phyloP scores from a whole-genome alignment of 2,329 filamentous ascomycete genomes.

The Cytospora piceae region DNA sequence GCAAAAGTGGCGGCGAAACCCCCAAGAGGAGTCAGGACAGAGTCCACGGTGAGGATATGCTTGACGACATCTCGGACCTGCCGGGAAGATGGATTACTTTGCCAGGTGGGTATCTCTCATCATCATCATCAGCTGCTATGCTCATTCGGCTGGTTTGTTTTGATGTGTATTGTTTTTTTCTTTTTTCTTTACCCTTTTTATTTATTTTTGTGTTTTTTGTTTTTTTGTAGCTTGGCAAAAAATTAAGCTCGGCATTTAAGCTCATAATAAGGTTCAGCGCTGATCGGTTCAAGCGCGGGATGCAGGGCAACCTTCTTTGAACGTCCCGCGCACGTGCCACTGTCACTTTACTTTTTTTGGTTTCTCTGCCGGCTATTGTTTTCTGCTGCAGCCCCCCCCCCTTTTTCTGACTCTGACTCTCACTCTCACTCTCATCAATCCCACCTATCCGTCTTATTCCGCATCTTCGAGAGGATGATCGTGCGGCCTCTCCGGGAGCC shows the following conservation, averaged over 20 bases:
- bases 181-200: not conserved
- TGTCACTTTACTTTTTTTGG: constrained; percentile 5
- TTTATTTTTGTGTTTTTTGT: not conserved
- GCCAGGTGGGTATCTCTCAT: not conserved
- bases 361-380: not conserved
- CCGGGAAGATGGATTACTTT: not conserved
- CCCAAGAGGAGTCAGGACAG: too few relatives aligned
- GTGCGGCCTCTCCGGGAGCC: not conserved
- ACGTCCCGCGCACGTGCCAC: constrained; percentile 27
- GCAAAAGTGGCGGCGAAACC: not conserved
- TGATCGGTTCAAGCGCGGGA: constrained; percentile 26
- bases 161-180: too few relatives aligned
- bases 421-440: not conserved
- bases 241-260: constrained; percentile 30
- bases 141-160: too few relatives aligned
- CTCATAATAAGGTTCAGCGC: constrained; percentile 31
- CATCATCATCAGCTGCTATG: not conserved
- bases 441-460: not conserved
- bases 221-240: not conserved
- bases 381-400: constrained; percentile 15
- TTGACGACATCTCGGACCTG: not conserved
- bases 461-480: not conserved
- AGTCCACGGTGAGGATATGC: not conserved
- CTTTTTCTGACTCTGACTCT: not conserved
- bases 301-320: constrained; percentile 30